Base-by-base conservation (phyloP, 2,329 filamentous ascomycete genomes). In the Fusarium liriodendri region DNA sequence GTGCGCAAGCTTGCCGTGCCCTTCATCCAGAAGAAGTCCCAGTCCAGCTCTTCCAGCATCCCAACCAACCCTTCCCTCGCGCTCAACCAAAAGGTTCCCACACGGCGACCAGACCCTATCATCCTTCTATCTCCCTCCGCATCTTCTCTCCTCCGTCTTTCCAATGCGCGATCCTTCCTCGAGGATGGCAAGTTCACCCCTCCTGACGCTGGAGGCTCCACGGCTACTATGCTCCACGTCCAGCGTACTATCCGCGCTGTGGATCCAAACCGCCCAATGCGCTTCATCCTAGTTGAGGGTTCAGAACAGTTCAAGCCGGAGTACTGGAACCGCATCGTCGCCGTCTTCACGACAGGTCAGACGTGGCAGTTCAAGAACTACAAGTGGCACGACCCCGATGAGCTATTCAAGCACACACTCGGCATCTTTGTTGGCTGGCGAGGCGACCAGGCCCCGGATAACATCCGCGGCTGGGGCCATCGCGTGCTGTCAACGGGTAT, bases 361-460 rank as follows among this genome's bases (percentile, higher is more conserved):
- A 92, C 93, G 11, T 99, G 97, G 97, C 97, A 99, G 84, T 99
- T 99, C 86, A 98, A 98, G 85, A 94, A 91, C 76, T 99, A 99
- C 89, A 98, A 97, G 84, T 99, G 97, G 95, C 92, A 92, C 76
- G 92, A 93, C 65, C 94, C 97, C 0, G 89, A 91, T 16, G 97
- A 98, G 80, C 87, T 99, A 59, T 99, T 99, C 85, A 91, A 91
- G 75, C 94, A 98, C 79, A 94, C 95, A 3, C 87, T 95, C 16
- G 97, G 97, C 65, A 87, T 99, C 59, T 97, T 94, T 79, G 91
- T 99, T 3, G 97, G 97, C 5, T 98, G 95, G 94, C 90, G 93
- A 70, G 95, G 94, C 59, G 95, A 98, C 79, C 89, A 91, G 71
- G 84, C 92, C 4, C 97, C 97, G 2, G 89, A 93, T 63, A 92